Conservation (phyloP, 1,284 basidiomycete genomes). For the Ganoderma lucidum region DNA sequence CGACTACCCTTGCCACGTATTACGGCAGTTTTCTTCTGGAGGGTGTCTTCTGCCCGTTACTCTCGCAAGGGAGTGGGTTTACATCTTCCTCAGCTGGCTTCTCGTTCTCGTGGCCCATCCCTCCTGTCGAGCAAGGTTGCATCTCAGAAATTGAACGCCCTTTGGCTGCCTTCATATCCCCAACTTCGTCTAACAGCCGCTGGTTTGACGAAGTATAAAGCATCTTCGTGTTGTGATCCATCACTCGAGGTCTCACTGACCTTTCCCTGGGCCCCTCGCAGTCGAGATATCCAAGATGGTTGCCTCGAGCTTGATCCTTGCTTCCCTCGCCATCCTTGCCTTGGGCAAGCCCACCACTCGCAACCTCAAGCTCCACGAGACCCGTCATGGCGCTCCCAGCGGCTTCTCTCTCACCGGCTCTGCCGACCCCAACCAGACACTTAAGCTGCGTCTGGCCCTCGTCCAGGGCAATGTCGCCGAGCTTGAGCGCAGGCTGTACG, state of each 20-base stretch:
- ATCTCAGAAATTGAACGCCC: neutral
- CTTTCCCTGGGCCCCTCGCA: neutral
- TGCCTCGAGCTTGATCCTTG: slow-evolving; percentile 33
- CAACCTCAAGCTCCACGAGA: slow-evolving; percentile 42
- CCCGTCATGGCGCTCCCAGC: slow-evolving; percentile 34
- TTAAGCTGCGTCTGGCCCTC: slow-evolving; percentile 46
- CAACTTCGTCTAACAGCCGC: no score
- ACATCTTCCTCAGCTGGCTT: neutral
- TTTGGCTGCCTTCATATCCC: neutral
- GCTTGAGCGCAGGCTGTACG: slow-evolving; percentile 46
- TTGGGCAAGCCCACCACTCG: slow-evolving; percentile 38
- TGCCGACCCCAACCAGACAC: slow-evolving; percentile 36
- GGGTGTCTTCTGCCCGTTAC: neutral
- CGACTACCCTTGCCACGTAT: neutral
- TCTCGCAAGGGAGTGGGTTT: neutral
- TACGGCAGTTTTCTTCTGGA: neutral
- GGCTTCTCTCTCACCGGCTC: slow-evolving; percentile 41
- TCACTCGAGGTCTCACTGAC: neutral
- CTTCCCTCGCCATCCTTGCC: slow-evolving; percentile 37
- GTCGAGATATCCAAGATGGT: slow-evolving; percentile 30
- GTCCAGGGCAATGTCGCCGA: slow-evolving; percentile 44
- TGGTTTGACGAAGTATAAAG: no score
- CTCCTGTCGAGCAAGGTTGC: neutral
- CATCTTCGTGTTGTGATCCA: neutral
- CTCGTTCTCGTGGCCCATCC: neutral